A percentile compares a stretch with the other conserved stretches of the same genome.
phyloP scores from a whole-genome alignment of 768 basidiomycete genomes.

The Boletus rufocinnamomeus region DNA sequence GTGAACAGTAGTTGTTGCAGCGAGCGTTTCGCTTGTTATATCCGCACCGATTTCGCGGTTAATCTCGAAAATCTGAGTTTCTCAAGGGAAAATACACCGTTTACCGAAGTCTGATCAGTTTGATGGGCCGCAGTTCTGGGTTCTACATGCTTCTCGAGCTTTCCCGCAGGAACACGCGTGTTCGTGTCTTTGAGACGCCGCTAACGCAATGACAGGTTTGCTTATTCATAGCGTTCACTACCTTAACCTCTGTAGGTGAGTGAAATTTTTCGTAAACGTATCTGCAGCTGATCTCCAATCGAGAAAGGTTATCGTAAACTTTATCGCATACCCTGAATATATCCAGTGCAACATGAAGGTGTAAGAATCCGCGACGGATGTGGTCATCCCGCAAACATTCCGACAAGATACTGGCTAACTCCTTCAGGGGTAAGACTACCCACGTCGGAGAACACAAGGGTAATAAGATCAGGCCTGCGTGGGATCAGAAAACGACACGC shows the following conservation, averaged over 20 bases:
- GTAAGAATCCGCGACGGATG: slow-evolving; percentile 10
- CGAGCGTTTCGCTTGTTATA: slow-evolving; percentile 8
- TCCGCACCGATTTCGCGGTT: slow-evolving; percentile 22
- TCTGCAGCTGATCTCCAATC: slow-evolving; percentile 24
- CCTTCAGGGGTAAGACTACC: slow-evolving; percentile 92
- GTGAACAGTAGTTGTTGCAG: slow-evolving; percentile 3
- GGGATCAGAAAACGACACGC: slow-evolving; percentile 27
- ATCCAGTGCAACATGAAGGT: slow-evolving; percentile 1
- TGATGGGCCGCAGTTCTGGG: slow-evolving; percentile 26
- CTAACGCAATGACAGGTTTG: slow-evolving; percentile 10
- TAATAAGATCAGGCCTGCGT: slow-evolving; percentile 84
- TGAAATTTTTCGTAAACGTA: slow-evolving; percentile 21
- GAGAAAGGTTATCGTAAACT: slow-evolving; percentile 42
- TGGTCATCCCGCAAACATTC: slow-evolving; percentile 80
- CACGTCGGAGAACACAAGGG: slow-evolving; percentile 91
- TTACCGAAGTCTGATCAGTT: slow-evolving; percentile 24
- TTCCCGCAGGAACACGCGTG: slow-evolving; percentile 25
- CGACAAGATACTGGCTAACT: slow-evolving; percentile 93
- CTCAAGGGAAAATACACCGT: slow-evolving; percentile 17
- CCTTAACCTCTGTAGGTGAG: slow-evolving; percentile 19
- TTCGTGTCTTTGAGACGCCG: slow-evolving; percentile 17
- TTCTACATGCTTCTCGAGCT: slow-evolving; percentile 11
- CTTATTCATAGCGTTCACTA: slow-evolving; percentile 6
- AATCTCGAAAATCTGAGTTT: slow-evolving; percentile 28
- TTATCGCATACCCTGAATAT: slow-evolving; percentile 27